Percentiles rank a stretch among this genome's conserved stretches.
These are phyloP conservation scores for Teunomyces tritomae DNA, from an alignment of 805 yeast species.

Conservation along the genomic window DNA sequence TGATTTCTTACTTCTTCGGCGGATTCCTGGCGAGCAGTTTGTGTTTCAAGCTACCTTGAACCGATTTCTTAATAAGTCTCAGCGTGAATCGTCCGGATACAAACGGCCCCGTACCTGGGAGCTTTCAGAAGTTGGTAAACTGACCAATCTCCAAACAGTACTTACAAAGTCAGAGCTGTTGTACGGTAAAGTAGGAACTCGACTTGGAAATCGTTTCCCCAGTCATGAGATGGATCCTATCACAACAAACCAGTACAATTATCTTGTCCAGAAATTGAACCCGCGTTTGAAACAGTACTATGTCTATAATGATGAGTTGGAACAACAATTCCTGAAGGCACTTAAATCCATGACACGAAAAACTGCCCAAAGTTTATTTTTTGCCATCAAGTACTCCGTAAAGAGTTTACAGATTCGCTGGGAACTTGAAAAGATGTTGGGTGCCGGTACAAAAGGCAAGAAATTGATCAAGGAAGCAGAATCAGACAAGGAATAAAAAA, in stretches of 20 bases:
- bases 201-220: too few relatives aligned
- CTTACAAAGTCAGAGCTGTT: constrained; percentile 18
- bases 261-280: constrained; percentile 10
- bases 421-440: constrained; percentile 24
- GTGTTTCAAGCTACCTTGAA: constrained; percentile 12
- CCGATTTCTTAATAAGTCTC: constrained; percentile 13
- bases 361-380: constrained; percentile 24
- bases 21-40: background rate
- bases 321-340: constrained; percentile 8
- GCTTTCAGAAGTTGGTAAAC: constrained; percentile 6
- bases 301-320: constrained; percentile 5
- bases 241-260: constrained; percentile 14
- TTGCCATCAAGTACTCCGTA: constrained; percentile 28
- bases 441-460: too few relatives aligned
- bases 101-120: constrained; percentile 15
- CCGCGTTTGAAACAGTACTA: constrained; percentile 9
- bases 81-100: constrained; percentile 17
- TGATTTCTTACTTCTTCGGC: background rate
- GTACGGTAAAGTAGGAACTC: background rate
- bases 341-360: constrained; percentile 10
- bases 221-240: background rate
- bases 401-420: constrained; percentile 26
- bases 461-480: too few relatives aligned
- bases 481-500: too few relatives aligned
- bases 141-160: constrained; percentile 14